Conservation (phyloP, 768 basidiomycete species). For the Dacryopinax spathularia region DNA sequence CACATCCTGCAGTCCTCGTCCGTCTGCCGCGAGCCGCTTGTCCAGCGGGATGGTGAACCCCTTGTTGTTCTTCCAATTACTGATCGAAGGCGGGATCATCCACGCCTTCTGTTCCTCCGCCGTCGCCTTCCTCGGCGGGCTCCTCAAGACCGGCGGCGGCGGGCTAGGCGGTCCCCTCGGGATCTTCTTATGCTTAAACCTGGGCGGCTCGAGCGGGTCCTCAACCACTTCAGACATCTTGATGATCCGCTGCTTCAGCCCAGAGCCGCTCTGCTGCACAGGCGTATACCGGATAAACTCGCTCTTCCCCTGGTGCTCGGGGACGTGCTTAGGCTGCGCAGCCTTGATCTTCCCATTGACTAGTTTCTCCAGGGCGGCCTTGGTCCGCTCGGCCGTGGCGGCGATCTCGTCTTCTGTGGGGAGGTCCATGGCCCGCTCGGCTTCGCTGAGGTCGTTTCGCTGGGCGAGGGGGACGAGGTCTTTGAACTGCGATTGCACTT, state of each 20-base stretch:
- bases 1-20: slow-evolving; percentile 95
- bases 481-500: slow-evolving; percentile 91
- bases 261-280: slow-evolving; percentile 63
- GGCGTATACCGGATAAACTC: slow-evolving; percentile 94
- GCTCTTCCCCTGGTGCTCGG: slow-evolving; percentile 68
- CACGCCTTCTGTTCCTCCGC: slow-evolving; percentile 98
- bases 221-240: slow-evolving; percentile 98
- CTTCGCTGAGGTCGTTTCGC: slow-evolving; percentile 73
- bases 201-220: slow-evolving; percentile 90
- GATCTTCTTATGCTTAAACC: slow-evolving; percentile 98
- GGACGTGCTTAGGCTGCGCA: slow-evolving; percentile 91
- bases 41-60: slow-evolving; percentile 98
- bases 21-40: slow-evolving; percentile 94
- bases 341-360: slow-evolving; percentile 96
- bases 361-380: slow-evolving; percentile 81
- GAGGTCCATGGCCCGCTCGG: slow-evolving; percentile 64
- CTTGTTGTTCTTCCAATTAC: slow-evolving; percentile 99
- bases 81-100: slow-evolving; percentile 99
- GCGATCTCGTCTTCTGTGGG: slow-evolving; percentile 89
- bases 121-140: slow-evolving; percentile 90
- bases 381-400: slow-evolving; percentile 80
- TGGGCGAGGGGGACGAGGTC: slow-evolving; percentile 87
- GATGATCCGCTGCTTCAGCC: slow-evolving; percentile 87
- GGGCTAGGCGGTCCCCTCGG: slow-evolving; percentile 92
- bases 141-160: slow-evolving; percentile 86